Evolutionary conservation across 805 yeast genomes (phyloP), one percentile per base, ranked within the genome.

Genomic region (Metschnikowia gelsemii): DNA sequence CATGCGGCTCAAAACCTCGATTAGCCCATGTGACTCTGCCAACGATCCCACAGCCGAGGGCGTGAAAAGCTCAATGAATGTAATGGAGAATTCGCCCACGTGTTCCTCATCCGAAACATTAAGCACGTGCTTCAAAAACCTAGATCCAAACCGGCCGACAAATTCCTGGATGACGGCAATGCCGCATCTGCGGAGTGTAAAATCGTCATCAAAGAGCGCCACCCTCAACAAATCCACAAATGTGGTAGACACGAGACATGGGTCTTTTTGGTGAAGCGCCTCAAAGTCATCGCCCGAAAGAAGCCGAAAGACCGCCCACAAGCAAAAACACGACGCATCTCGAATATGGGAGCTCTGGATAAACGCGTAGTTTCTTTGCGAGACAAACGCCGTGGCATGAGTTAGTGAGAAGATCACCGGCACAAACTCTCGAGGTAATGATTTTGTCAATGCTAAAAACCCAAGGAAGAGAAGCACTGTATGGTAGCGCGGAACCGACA

Each of bases 111-210:
- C 51, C 19, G 38, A 35, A 14, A 36, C 16, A 36, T 16, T 38
- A 24, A 36, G 37, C 33, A 43, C 4, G 50, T 37, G 3, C 44
- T 48, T 53, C 79, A 63, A 20, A 71, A 42, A 22, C 42, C 23
- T 9, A 62, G 63, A 1, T 2, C 86, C 86, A 56, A 79, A 82
- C 26, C 97, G 65, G 0, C 98, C 98, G 2, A 87, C 58, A 12
- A 84, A 70, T 54, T 90, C 98, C 56, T 90, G 97, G 5, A 90
- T 54, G 0, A 93, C 91, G 0, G 97, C 96, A 4, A 87, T 70
- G 1, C 90, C 82, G 13, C 96, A 90, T 43, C 95, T 69, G 42
- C 96, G 70, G 5, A 89, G 76, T 44, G 81, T 72, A 14, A 87
- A 65, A 40, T 89, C 96, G 17, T 71, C 64, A 57, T 90, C 98